Conservation (phyloP, 2,329 filamentous ascomycete species). For the Furcasterigmium sp. region DNA sequence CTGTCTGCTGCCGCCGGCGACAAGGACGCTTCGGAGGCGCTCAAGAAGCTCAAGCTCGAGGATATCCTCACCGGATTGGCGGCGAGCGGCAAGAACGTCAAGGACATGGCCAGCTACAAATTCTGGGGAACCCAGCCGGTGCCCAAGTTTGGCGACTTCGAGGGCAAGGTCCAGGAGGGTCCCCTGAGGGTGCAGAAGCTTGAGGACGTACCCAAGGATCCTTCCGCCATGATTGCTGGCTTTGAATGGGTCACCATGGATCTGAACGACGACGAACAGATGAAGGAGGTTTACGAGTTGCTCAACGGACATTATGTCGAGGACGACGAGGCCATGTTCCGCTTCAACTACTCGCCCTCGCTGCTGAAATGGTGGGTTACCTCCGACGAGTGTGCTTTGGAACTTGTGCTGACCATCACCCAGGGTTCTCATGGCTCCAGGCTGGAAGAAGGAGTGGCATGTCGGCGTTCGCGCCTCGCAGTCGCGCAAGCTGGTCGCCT, state of each 20-base stretch:
- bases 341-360: slow-evolving; percentile 88
- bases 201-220: slow-evolving; percentile 73
- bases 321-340: slow-evolving; percentile 94
- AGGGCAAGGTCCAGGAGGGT: slow-evolving; percentile 62
- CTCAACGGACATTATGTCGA: slow-evolving; percentile 95
- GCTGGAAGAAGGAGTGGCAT: slow-evolving; percentile 93
- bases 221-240: slow-evolving; percentile 67
- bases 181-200: slow-evolving; percentile 77
- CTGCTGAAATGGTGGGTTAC: slow-evolving; percentile 77
- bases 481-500: slow-evolving; percentile 85
- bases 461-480: slow-evolving; percentile 82
- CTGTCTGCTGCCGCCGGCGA: slow-evolving; percentile 28
- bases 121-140: slow-evolving; percentile 99
- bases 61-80: slow-evolving; percentile 73
- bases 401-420: slow-evolving; percentile 2
- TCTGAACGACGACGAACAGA: slow-evolving; percentile 67
- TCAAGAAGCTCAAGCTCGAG: slow-evolving; percentile 61
- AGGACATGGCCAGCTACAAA: slow-evolving; percentile 96
- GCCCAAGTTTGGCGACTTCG: slow-evolving; percentile 66
- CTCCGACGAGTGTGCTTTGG: background rate
- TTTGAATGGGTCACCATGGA: slow-evolving; percentile 97
- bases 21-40: slow-evolving; percentile 41
- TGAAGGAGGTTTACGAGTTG: slow-evolving; percentile 88
- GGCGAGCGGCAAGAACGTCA: slow-evolving; percentile 78
- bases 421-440: slow-evolving; percentile 90